Evolutionary conservation across 2,329 filamentous ascomycete genomes (phyloP), one percentile per base, ranked within the genome.

Genomic region (Atkinsonella hypoxylon): DNA sequence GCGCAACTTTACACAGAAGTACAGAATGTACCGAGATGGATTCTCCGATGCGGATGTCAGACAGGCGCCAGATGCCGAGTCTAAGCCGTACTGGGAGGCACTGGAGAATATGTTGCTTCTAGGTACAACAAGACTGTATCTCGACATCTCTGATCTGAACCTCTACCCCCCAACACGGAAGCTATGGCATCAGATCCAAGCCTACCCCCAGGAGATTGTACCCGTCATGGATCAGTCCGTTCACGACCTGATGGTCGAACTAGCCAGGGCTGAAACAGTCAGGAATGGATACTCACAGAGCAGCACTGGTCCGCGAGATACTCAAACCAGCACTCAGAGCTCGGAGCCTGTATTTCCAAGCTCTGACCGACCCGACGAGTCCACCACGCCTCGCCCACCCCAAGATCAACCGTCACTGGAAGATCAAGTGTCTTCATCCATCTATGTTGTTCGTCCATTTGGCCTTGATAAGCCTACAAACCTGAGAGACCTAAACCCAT

Each of bases 181-280:
- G 70, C 74, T 98, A 51, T 97, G 89, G 87, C 87, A 97, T 65
- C 94, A 98, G 67, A 75, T 94, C 52, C 88, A 95, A 64, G 84
- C 87, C 13, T 98, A 96, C 62, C 93, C 93, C 0, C 89, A 93
- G 62, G 93, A 98, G 75, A 90, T 98, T 49, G 86, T 98, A 43
- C 90, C 91, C 2, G 77, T 97, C 45, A 95, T 98, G 85, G 94
- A 98, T 76, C 88, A 95, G 66, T 83, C 83, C 6, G 81, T 96
- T 47, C 94, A 95, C 63, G 91, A 98, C 68, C 76, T 89, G 49
- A 95, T 97, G 84, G 80, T 93, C 22, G 90, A 95, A 62, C 72
- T 97, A 47, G 89, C 91, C 0, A 81, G 87, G 54, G 83, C 84
- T 53, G 85, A 94, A 60, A 87, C 86, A 75, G 74, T 83, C 34